phyloP scores from a whole-genome alignment of 164 flowering plant genomes.

The Vitis cinerea region DNA sequence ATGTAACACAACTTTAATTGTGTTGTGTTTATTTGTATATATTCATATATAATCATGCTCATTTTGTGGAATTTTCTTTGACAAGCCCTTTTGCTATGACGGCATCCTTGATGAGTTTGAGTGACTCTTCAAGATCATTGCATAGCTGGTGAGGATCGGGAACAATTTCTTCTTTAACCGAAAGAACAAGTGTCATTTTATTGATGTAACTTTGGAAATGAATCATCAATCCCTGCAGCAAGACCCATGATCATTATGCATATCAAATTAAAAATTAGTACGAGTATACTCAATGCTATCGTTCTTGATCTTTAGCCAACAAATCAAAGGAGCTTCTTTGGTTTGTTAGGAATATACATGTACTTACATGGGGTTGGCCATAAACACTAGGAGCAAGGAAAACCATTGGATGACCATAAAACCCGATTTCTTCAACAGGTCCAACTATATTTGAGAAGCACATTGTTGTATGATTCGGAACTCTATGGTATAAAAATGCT shows the following conservation, averaged over 20 bases:
- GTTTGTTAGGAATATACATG: too few species aligned
- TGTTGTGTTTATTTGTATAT: too few species aligned
- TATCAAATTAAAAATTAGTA: too few species aligned
- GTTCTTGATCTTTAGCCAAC: too few species aligned
- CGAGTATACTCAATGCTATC: too few species aligned
- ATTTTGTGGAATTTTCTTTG: not conserved
- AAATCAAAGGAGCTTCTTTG: too few species aligned
- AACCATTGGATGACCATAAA: constrained; percentile 53
- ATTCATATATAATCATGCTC: too few species aligned
- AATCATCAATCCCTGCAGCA: constrained; percentile 49
- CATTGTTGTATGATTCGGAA: constrained; percentile 42
- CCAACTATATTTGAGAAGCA: constrained; percentile 62
- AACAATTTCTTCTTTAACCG: constrained; percentile 46
- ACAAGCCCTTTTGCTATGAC: constrained; percentile 15
- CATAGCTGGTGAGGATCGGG: constrained; percentile 62
- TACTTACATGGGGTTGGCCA: constrained; percentile 54
- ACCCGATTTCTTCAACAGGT: constrained; percentile 58
- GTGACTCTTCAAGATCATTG: constrained; percentile 48
- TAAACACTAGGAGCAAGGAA: constrained; percentile 59
- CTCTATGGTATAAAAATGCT: constrained; percentile 24
- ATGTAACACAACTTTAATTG: too few species aligned
- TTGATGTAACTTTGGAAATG: constrained; percentile 63
- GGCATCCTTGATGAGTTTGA: constrained; percentile 40
- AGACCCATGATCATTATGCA: too few species aligned
- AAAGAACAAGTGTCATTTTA: constrained; percentile 49